These are phyloP conservation scores for Quercus variabilis DNA, from an alignment of 306 rosid species.

Conservation along the genomic window DNA sequence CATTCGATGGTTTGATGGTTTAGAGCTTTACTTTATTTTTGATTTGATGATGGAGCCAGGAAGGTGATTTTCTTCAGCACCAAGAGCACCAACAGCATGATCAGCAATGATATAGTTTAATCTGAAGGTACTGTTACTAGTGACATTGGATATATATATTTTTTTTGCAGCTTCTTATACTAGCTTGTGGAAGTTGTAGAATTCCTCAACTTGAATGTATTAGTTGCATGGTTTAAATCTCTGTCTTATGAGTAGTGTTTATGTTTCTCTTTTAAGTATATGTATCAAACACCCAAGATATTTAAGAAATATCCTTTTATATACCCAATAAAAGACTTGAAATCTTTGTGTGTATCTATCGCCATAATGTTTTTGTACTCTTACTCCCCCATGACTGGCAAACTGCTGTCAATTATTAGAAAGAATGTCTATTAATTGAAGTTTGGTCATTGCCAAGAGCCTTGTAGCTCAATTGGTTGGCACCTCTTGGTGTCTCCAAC, in stretches of 20 bases:
- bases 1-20: neutral
- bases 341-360: neutral
- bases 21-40: neutral
- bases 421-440: neutral
- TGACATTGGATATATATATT: neutral
- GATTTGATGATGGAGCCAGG: neutral
- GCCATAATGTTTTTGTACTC: neutral
- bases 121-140: slow-evolving; percentile 6
- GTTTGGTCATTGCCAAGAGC: neutral
- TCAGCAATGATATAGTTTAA: neutral
- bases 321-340: neutral
- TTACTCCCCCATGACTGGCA: neutral
- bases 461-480: too few relatives aligned
- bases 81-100: slow-evolving; percentile 10
- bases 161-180: neutral
- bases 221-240: neutral
- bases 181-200: neutral
- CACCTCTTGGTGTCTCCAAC: too few relatives aligned
- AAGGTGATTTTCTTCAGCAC: neutral
- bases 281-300: neutral
- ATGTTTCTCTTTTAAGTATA: neutral
- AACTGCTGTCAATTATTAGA: neutral
- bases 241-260: neutral
- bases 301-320: neutral
- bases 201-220: neutral